phyloP scores from a whole-genome alignment of 192 early-diverging fungal genomes.

The Spizellomyces sp. region DNA sequence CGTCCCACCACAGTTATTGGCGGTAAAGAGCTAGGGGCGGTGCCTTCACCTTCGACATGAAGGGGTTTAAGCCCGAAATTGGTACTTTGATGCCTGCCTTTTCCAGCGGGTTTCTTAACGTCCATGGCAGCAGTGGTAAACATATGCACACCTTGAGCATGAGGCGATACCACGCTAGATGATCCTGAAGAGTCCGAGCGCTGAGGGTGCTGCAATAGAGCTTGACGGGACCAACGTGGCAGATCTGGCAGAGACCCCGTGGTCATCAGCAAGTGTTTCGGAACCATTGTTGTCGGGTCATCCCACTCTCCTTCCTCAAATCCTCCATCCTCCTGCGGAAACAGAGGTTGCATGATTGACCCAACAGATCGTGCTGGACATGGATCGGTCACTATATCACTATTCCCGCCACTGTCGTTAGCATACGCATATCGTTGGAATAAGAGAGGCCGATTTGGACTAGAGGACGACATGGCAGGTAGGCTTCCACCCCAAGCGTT shows the following conservation, averaged over 20 bases:
- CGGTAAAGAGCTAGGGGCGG: not conserved
- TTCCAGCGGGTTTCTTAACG: slow-evolving; percentile 2
- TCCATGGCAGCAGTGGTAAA: not conserved
- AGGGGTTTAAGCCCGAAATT: not conserved
- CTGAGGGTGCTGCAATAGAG: not conserved
- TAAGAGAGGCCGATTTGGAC: not conserved
- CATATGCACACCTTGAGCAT: not conserved
- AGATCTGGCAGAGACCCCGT: slow-evolving; percentile 46
- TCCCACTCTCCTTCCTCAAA: slow-evolving; percentile 35
- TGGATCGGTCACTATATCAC: no score
- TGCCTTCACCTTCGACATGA: not conserved
- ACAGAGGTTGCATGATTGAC: not conserved
- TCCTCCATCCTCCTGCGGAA: slow-evolving; percentile 17
- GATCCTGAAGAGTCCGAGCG: not conserved
- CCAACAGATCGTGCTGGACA: not conserved
- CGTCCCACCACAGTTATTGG: not conserved
- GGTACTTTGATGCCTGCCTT: not conserved
- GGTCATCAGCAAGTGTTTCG: slow-evolving; percentile 44
- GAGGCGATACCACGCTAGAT: not conserved
- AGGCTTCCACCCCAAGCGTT: slow-evolving; percentile 21
- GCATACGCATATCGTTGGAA: not conserved
- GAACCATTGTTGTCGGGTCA: slow-evolving; percentile 31
- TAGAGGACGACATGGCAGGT: slow-evolving; percentile 12
- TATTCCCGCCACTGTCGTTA: not conserved
- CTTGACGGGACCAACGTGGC: slow-evolving; percentile 34